A percentile compares a stretch with the other conserved stretches of the same genome.
Conservation (phyloP, 2,329 filamentous ascomycete species). For the Ophiostoma himal-ulmi region DNA sequence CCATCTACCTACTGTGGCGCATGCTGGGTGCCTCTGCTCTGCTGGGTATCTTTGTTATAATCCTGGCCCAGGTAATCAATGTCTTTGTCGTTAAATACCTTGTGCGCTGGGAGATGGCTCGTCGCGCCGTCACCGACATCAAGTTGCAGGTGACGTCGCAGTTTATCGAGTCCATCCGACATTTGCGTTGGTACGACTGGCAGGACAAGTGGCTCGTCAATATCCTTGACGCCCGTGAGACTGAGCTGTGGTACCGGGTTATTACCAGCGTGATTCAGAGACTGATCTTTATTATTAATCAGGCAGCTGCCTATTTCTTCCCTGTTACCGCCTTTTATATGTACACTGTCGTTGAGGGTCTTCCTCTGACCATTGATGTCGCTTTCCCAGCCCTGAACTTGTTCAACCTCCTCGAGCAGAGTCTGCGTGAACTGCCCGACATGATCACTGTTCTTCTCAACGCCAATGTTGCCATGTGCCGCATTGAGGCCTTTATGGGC, state of each 20-base stretch:
- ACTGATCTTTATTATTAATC: slow-evolving; percentile 62
- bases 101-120: slow-evolving; percentile 61
- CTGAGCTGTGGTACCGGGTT: slow-evolving; percentile 61
- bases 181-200: slow-evolving; percentile 78
- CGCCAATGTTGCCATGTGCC: slow-evolving; percentile 71
- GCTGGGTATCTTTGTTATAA: slow-evolving; percentile 63
- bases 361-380: slow-evolving; percentile 67
- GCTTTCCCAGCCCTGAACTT: slow-evolving; percentile 82
- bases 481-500: slow-evolving; percentile 80
- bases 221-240: slow-evolving; percentile 62
- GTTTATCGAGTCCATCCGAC: slow-evolving; percentile 79
- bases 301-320: slow-evolving; percentile 66
- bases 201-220: slow-evolving; percentile 66
- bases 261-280: slow-evolving; percentile 58
- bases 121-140: slow-evolving; percentile 68
- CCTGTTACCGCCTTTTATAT: slow-evolving; percentile 76
- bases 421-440: slow-evolving; percentile 66
- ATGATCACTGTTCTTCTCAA: slow-evolving; percentile 74
- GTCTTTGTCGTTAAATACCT: slow-evolving; percentile 59
- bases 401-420: slow-evolving; percentile 68
- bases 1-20: slow-evolving; percentile 66
- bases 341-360: slow-evolving; percentile 66
- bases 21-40: slow-evolving; percentile 77
- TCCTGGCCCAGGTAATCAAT: slow-evolving; percentile 65
- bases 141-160: slow-evolving; percentile 77